Conservation (phyloP, 2,329 filamentous ascomycete species). For the Pseudohalonectria lignicola region DNA sequence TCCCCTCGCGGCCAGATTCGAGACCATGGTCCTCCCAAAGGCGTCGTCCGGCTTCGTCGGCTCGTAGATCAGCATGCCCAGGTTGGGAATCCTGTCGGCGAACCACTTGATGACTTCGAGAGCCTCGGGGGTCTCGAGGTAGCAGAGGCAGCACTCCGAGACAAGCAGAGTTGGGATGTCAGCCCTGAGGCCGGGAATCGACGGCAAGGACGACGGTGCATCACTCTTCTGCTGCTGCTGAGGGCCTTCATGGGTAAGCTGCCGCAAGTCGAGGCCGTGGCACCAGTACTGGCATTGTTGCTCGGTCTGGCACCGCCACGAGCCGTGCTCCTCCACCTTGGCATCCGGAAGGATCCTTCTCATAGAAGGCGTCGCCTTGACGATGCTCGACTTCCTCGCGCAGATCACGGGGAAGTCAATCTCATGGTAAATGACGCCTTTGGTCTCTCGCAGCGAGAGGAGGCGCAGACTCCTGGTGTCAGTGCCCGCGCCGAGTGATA, state of each 20-base stretch:
- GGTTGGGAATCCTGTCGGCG: constrained; percentile 31
- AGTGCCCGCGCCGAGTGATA: constrained; percentile 87
- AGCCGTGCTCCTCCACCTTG: constrained; percentile 15
- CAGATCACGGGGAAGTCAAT: constrained; percentile 76
- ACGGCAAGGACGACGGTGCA: neutral
- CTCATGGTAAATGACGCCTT: constrained; percentile 69
- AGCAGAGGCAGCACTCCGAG: constrained; percentile 93
- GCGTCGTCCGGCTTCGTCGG: constrained; percentile 74
- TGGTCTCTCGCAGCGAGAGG: constrained; percentile 30
- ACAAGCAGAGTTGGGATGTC: constrained; percentile 71
- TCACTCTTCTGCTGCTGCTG: constrained; percentile 1
- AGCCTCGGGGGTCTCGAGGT: constrained; percentile 59
- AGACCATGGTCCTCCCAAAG: constrained; percentile 86
- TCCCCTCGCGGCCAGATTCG: constrained; percentile 71
- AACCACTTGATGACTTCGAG: constrained; percentile 56
- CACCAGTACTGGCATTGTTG: constrained; percentile 32
- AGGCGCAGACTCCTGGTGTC: constrained; percentile 83
- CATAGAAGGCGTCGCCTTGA: constrained; percentile 33
- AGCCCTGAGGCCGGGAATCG: constrained; percentile 34
- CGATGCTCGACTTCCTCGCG: constrained; percentile 48
- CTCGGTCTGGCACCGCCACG: constrained; percentile 30
- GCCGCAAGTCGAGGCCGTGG: constrained; percentile 62
- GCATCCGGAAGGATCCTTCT: constrained; percentile 25
- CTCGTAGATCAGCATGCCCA: constrained; percentile 72
- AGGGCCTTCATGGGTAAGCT: constrained; percentile 25